Base-by-base conservation (phyloP, 2,329 filamentous ascomycete genomes). In the Sphaerostilbella broomeana region DNA sequence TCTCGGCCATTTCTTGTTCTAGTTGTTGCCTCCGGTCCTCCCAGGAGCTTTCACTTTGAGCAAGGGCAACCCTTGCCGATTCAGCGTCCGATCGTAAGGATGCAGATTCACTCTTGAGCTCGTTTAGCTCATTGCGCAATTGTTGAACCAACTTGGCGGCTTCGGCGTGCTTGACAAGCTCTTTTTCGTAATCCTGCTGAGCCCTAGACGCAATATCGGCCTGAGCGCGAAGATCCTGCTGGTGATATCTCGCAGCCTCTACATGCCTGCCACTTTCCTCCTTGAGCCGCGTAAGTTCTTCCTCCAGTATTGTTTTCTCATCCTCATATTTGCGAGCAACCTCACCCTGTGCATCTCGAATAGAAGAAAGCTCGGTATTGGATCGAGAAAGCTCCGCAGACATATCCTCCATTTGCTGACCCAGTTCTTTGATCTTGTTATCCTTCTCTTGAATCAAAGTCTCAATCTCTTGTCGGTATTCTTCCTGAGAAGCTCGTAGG, bases 181-280 rank as follows among this genome's bases (percentile, higher is more conserved):
- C 92, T 47, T 81, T 81, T 60, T 98, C 94, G 57, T 98, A 98
- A 51, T 92, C 89, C 56, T 94, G 84, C 58, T 98, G 92, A 4
- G 92, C 88, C 59, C 87, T 85, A 38, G 87, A 81, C 3, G 92
- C 88, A 54, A 98, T 97, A 30, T 94, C 85, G 19, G 90, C 89
- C 61, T 98, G 92, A 0, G 86, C 82, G 46, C 92, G 89, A 28
- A 97, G 77, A 53, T 97, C 89, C 52, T 94, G 84, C 57, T 94
- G 86, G 56, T 95, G 85, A 56, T 84, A 87, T 49, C 86, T 81
- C 21, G 86, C 81, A 35, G 88, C 82, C 45, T 87, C 84, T 44
- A 79, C 73, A 58, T 90, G 82, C 38, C 84, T 78, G 49, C 88
- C 84, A 42, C 84, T 83, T 50, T 94, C 84, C 33, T 94, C 87